Evolutionary conservation across 257 asterid species (phyloP).

Genomic region (Scutellaria baicalensis): DNA sequence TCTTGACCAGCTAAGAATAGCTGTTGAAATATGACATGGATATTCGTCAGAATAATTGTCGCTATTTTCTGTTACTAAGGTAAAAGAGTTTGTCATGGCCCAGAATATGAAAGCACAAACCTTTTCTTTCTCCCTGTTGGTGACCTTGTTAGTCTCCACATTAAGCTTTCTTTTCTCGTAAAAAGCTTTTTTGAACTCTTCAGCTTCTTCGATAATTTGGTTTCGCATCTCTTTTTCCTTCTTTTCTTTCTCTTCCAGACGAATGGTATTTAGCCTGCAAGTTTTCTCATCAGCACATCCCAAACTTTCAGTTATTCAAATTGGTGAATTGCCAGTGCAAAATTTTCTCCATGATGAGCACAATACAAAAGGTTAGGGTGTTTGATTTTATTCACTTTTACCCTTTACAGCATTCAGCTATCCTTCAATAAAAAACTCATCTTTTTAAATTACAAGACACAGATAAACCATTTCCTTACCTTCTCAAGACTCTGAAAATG

Average conservation of each 20-base stretch:
- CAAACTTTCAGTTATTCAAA: background rate
- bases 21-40: slow-evolving; percentile 22
- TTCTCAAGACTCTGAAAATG: background rate
- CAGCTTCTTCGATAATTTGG: slow-evolving; percentile 84
- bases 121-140: slow-evolving; percentile 82
- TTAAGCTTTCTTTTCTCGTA: slow-evolving; percentile 70
- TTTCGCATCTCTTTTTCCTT: slow-evolving; percentile 72
- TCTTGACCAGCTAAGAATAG: slow-evolving; percentile 48
- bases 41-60: background rate
- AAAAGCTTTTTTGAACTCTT: slow-evolving; percentile 63
- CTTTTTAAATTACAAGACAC: background rate
- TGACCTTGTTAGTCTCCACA: slow-evolving; percentile 69
- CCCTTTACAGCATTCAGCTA: background rate
- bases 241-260: slow-evolving; percentile 96
- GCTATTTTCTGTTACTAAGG: background rate
- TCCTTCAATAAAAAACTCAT: too few species aligned
- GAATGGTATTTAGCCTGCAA: slow-evolving; percentile 76
- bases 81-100: background rate
- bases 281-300: background rate
- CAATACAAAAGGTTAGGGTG: background rate
- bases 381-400: background rate
- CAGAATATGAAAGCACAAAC: slow-evolving; percentile 21
- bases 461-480: background rate
- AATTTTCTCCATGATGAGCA: background rate
- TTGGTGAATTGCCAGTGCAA: background rate